Evolutionary conservation across 805 yeast species (phyloP), one percentile per base, ranked within the genome.

Genomic region (Hanseniaspora taiwanica): DNA sequence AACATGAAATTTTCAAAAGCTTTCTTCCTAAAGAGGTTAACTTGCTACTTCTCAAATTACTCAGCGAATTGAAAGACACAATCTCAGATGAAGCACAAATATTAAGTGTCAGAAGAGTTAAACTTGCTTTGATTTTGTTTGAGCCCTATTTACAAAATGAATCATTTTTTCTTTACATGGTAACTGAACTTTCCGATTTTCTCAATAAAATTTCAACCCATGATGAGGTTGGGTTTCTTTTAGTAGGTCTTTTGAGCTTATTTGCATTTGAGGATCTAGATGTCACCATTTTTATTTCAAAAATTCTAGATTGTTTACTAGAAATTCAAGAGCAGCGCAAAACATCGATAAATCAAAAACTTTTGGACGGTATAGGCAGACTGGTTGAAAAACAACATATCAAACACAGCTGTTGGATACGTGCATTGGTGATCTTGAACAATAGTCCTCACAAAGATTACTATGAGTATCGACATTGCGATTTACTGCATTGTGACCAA

Each of bases 81-180:
- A 27, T 18, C 6, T 29, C 40, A 16, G 3, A 13, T 1, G 33
- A 40, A n/a, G 49, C 46, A 23, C 40, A 42, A 17, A n/a, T 48
- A 2, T 36, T 40, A 25, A 46, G 44, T 13, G 12, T 54, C 3
- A 42, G 59, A n/a, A 50, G 46, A 21, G 18, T 54, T 13, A 49
- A 50, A 31, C 37, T 40, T 6, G 8, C 53, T 4, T 17, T 54
- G 5, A 35, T 50, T 1, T 7, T 48, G 2, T 48, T 39, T 37
- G 48, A 47, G 21, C 25, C 35, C 10, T 5, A n/a, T 1, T 13
- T 49, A 6, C 14, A 23, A 8, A 9, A 39, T 7, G 42, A 42
- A 21, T 34, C 37, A 2, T 39, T 36, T 20, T 18, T 48, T 12
- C 36, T 38, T 2, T 10, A 34, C 12, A 16, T 52, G 16, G 21